Conservation (phyloP, 2,329 filamentous ascomycete genomes). For the Ciborinia camelliae region DNA sequence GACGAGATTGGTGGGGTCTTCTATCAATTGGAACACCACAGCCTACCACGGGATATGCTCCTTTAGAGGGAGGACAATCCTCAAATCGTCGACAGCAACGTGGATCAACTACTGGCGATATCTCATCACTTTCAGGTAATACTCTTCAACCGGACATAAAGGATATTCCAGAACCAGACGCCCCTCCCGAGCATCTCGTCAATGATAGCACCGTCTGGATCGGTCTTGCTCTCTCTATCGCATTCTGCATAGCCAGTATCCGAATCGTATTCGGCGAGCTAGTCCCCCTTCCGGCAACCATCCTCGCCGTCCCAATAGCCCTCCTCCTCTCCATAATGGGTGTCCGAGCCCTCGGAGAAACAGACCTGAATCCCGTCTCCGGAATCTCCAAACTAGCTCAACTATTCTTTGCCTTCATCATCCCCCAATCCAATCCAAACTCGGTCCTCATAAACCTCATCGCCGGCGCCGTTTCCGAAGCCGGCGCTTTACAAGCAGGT, state of each 20-base stretch:
- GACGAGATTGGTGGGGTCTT: constrained; percentile 35
- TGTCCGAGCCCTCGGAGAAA: constrained; percentile 69
- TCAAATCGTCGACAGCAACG: constrained; percentile 21
- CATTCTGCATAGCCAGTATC: constrained; percentile 77
- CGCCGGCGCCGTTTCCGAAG: constrained; percentile 82
- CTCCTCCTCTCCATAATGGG: constrained; percentile 76
- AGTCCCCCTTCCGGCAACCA: constrained; percentile 72
- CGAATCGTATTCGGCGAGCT: constrained; percentile 79
- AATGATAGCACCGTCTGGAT: constrained; percentile 66
- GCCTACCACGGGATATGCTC: constrained; percentile 31
- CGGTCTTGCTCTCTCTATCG: constrained; percentile 72
- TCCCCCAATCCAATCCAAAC: constrained; percentile 74
- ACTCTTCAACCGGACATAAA: constrained; percentile 21
- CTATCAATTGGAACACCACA: constrained; percentile 24
- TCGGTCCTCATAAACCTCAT: constrained; percentile 94
- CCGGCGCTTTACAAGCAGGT: constrained; percentile 86
- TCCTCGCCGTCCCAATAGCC: constrained; percentile 79
- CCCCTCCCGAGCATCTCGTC: constrained; percentile 78
- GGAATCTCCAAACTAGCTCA: constrained; percentile 97
- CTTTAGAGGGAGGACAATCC: constrained; percentile 24
- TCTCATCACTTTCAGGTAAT: not conserved
- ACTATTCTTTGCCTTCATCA: constrained; percentile 87
- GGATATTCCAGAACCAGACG: constrained; percentile 59
- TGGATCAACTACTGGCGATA: constrained; percentile 21
- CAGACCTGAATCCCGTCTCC: constrained; percentile 92